These are phyloP conservation scores for Aurinia saxatilis DNA, from an alignment of 345 rosid species.

Conservation along the genomic window DNA sequence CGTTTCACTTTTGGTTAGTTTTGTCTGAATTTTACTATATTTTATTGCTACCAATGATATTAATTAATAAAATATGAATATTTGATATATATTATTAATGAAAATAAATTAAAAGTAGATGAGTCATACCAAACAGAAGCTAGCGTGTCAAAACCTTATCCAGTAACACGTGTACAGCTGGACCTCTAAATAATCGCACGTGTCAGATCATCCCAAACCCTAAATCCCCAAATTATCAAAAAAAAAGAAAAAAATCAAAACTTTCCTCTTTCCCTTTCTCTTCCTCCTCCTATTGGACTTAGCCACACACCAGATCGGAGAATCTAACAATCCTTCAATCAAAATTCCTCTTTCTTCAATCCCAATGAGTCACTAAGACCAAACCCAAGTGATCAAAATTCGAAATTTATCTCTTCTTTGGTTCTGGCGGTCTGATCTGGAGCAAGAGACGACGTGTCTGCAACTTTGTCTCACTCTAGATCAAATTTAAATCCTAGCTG, in stretches of 20 bases:
- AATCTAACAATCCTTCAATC: background rate
- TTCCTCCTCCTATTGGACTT: constrained; percentile 41
- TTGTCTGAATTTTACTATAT: no score
- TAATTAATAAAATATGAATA: no score
- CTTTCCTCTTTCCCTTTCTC: constrained; percentile 26
- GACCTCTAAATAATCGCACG: constrained; percentile 49
- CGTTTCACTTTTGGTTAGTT: no score
- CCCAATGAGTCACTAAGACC: background rate
- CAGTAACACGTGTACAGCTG: constrained; percentile 64
- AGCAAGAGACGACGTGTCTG: constrained; percentile 22
- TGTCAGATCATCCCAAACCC: constrained; percentile 60
- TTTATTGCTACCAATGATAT: background rate
- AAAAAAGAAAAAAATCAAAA: constrained; percentile 18
- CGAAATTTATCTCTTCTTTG: background rate
- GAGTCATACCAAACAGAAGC: constrained; percentile 28
- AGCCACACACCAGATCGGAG: constrained; percentile 41
- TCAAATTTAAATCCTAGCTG: constrained; percentile 31
- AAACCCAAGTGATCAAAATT: background rate
- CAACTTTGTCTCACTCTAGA: constrained; percentile 15
- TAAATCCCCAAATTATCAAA: no score
- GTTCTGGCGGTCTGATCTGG: constrained; percentile 36
- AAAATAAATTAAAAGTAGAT: constrained; percentile 14
- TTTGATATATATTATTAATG: no score
- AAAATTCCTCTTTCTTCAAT: background rate
- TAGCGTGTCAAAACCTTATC: constrained; percentile 42